phyloP scores from a whole-genome alignment of 164 flowering plant genomes.

The Magnolia kwangsiensis region DNA sequence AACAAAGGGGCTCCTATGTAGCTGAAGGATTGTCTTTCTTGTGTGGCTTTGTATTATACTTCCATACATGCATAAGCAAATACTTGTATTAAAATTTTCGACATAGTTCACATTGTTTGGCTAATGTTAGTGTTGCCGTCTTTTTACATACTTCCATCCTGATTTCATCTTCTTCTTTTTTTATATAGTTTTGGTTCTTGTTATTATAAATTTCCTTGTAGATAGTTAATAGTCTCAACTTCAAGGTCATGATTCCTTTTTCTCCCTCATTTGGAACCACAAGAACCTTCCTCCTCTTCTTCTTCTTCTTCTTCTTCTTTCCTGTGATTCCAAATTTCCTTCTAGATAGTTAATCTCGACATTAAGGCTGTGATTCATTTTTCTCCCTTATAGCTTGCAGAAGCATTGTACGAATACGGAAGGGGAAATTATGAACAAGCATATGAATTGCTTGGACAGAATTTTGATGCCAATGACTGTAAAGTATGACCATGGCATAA shows the following conservation, averaged over 20 bases:
- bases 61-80: no score
- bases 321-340: neutral
- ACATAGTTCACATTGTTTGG: no score
- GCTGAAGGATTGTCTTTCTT: no score
- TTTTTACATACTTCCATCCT: neutral
- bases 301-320: neutral
- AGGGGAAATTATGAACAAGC: slow-evolving; percentile 47
- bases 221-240: neutral
- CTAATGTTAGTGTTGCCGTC: neutral
- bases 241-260: neutral
- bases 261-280: neutral
- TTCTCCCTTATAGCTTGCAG: slow-evolving; percentile 61
- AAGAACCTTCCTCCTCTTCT: no score
- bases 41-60: no score
- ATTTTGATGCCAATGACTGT: slow-evolving; percentile 56
- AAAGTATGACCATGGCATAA: slow-evolving; percentile 44
- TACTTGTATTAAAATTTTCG: no score
- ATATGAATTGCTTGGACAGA: slow-evolving; percentile 58
- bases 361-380: neutral
- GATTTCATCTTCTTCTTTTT: neutral
- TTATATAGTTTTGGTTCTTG: neutral
- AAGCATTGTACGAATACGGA: slow-evolving; percentile 70
- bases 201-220: neutral
- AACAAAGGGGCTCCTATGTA: no score
- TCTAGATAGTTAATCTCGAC: neutral